Evolutionary conservation across 2,329 filamentous ascomycete genomes (phyloP), one percentile per base, ranked within the genome.

Genomic region (Aureobasidium sp.): DNA sequence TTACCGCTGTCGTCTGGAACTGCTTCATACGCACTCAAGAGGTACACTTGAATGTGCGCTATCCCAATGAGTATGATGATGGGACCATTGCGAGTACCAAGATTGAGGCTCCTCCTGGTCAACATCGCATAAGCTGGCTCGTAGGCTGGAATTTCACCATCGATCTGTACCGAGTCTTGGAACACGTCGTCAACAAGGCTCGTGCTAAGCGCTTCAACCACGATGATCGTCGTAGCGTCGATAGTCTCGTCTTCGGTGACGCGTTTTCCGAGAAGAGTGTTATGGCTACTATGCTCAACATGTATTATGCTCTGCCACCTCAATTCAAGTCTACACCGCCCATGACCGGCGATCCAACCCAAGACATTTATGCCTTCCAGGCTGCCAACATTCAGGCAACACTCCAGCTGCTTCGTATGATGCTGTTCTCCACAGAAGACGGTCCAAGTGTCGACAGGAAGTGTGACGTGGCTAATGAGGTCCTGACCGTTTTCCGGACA

Each of bases 81-180:
- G 78, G 80, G 34, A 72, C 76, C 48, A 75, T 81, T 32, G 71
- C 70, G 5, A 62, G n/a, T 63, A 69, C 36, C 63, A 66, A 61
- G 68, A 66, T 26, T 9, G 63, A 36, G 57, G 63, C 53, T 50
- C 63, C 39, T 29, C 53, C 13, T 29, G 55, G 32, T 27, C 64
- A 61, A 26, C 53, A 61, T 27, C 50, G 62, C 8, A 55, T 60
- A 26, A 74, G 73, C 62, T 84, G 82, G 82, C 70, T 84, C 8
- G 75, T 76, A 46, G 82, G 82, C 20, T 84, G 80, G 81, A 84
- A 84, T 69, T 83, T 83, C 63, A 81, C 78, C 7, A 83, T 80
- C 0, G 81, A 84, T 66, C 70, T 84, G 0, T 84, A 84, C 66
- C 78, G 81, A 5, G 75, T 84, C 9, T 70, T 85, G 17, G 82